These are phyloP conservation scores for Vitis cinerea DNA, from an alignment of 164 flowering plant species.

Conservation along the genomic window DNA sequence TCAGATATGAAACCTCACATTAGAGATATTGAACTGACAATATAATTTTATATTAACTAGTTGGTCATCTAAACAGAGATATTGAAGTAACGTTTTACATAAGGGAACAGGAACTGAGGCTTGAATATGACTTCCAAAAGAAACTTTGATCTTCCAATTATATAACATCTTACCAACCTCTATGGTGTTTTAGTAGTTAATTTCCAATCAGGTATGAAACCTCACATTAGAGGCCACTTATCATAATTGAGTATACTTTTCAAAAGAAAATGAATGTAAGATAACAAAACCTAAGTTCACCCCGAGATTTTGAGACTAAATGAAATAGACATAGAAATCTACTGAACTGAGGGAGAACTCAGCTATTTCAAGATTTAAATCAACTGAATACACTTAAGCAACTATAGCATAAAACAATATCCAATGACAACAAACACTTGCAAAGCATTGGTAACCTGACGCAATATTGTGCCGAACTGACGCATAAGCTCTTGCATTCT, in stretches of 20 bases:
- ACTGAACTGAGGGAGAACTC: neutral
- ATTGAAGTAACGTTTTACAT: neutral
- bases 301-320: neutral
- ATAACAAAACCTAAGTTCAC: neutral
- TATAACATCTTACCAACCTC: too few relatives aligned
- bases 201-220: too few relatives aligned
- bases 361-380: neutral
- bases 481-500: conserved; percentile 90
- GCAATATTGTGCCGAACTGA: conserved; percentile 59
- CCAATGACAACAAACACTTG: neutral
- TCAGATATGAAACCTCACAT: too few relatives aligned
- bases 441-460: conserved; percentile 42
- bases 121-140: neutral
- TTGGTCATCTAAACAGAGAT: neutral
- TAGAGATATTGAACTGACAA: too few relatives aligned
- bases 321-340: neutral
- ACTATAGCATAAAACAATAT: neutral
- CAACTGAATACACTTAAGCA: neutral
- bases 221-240: neutral
- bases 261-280: neutral
- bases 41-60: neutral
- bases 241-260: neutral
- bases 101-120: neutral
- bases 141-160: neutral
- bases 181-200: too few relatives aligned